Percentiles rank a stretch among this genome's conserved stretches.
Conservation (phyloP, 257 asterid species). For the Nicotiana attenuata region DNA sequence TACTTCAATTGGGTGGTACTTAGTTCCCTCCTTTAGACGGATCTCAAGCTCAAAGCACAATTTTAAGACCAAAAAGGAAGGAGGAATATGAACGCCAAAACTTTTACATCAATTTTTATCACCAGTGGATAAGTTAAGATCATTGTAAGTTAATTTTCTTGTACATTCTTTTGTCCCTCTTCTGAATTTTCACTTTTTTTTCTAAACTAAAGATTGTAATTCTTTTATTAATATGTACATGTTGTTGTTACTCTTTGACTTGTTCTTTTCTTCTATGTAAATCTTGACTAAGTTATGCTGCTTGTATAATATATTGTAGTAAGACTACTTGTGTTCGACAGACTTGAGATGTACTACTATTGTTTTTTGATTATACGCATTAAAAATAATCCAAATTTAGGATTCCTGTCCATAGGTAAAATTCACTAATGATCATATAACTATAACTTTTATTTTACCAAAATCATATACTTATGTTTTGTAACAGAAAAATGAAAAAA, state of each 20-base stretch:
- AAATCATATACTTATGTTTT: no score
- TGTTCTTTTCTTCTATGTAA: not conserved
- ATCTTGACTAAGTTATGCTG: not conserved
- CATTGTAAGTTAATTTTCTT: not conserved
- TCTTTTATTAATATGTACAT: not conserved
- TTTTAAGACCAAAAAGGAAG: conserved; percentile 15
- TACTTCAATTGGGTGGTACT: conserved; percentile 43
- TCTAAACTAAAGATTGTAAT: not conserved
- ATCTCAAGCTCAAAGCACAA: not conserved
- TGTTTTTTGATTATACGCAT: no score
- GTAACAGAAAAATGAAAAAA: no score
- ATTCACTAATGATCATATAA: no score
- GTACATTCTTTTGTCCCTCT: not conserved
- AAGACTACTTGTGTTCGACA: no score
- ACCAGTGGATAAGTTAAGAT: no score
- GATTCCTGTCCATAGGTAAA: no score
- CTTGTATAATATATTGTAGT: no score
- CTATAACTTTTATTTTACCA: no score
- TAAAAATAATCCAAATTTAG: no score
- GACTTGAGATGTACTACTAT: no score
- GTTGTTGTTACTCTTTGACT: not conserved
- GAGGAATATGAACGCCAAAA: conserved; percentile 22
- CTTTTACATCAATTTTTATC: not conserved
- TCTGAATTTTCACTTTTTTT: not conserved
- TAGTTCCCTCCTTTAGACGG: conserved; percentile 19